A percentile compares a stretch with the other conserved stretches of the same genome.
These are phyloP conservation scores for Quercus phellos DNA, from an alignment of 331 rosid genomes.

Conservation along the genomic window DNA sequence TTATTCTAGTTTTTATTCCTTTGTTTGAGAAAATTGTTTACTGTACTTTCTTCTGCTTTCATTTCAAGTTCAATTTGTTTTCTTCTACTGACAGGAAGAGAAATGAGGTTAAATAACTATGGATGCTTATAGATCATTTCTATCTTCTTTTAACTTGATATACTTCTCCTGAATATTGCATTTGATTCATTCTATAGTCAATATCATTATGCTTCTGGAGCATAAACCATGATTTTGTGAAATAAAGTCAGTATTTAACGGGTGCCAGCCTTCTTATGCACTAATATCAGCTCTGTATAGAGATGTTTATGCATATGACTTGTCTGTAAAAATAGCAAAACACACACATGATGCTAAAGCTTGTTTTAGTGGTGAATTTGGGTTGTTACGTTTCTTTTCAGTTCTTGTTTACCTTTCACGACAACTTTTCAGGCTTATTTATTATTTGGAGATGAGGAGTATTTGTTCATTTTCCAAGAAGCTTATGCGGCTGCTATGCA, in stretches of 20 bases:
- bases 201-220: background rate
- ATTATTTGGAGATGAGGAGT: constrained; percentile 94
- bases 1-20: background rate
- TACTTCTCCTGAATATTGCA: background rate
- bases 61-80: background rate
- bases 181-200: background rate
- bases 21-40: background rate
- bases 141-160: background rate
- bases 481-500: constrained; percentile 95
- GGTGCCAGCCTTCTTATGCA: background rate
- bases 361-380: background rate
- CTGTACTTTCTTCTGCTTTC: background rate
- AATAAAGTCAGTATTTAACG: background rate
- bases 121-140: background rate
- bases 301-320: background rate
- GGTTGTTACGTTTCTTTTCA: constrained; percentile 8
- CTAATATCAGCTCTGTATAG: background rate
- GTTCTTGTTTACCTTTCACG: constrained; percentile 18
- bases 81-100: background rate
- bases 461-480: constrained; percentile 90
- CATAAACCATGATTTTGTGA: background rate
- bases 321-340: background rate
- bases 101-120: background rate
- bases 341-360: background rate
- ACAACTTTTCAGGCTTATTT: constrained; percentile 69